phyloP scores from a whole-genome alignment of 2,329 filamentous ascomycete genomes.

The Aspergillus transmontanensis region DNA sequence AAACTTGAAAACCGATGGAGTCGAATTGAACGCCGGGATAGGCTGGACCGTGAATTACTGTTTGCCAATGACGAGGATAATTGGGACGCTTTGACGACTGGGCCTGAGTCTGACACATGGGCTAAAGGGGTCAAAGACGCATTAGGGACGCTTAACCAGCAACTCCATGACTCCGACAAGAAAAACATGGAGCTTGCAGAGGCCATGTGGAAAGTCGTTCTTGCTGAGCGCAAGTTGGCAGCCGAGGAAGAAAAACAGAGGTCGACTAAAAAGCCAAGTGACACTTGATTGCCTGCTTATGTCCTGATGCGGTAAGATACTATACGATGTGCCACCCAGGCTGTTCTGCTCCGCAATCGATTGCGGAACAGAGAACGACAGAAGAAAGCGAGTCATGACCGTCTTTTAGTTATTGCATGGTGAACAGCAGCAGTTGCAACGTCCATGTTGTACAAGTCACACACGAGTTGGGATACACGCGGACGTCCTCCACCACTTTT shows the following conservation, averaged over 20 bases:
- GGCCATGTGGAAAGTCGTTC: constrained; percentile 44
- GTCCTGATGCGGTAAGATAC: background rate
- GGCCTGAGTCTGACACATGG: constrained; percentile 29
- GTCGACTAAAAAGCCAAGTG: constrained; percentile 8
- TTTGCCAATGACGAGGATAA: constrained; percentile 44
- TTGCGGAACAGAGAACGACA: background rate
- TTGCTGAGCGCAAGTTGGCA: constrained; percentile 41
- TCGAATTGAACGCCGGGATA: constrained; percentile 35
- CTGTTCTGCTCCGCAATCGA: background rate
- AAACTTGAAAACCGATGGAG: constrained; percentile 40
- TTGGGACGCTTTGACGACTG: constrained; percentile 42
- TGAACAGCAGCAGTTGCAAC: background rate
- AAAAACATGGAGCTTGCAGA: constrained; percentile 33
- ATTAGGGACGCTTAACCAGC: constrained; percentile 24
- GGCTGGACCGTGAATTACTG: constrained; percentile 31
- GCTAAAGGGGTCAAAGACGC: constrained; percentile 19
- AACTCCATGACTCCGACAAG: constrained; percentile 30
- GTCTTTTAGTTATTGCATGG: background rate
- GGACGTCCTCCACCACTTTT: background rate
- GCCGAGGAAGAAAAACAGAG: constrained; percentile 28
- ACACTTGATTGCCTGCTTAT: background rate
- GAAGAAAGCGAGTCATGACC: no score
- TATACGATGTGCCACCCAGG: background rate
- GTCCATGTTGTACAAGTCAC: background rate
- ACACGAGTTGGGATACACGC: background rate